Evolutionary conservation across 2,329 filamentous ascomycete species (phyloP).

Genomic region (Pseudopyrenochaeta lycopersici): DNA sequence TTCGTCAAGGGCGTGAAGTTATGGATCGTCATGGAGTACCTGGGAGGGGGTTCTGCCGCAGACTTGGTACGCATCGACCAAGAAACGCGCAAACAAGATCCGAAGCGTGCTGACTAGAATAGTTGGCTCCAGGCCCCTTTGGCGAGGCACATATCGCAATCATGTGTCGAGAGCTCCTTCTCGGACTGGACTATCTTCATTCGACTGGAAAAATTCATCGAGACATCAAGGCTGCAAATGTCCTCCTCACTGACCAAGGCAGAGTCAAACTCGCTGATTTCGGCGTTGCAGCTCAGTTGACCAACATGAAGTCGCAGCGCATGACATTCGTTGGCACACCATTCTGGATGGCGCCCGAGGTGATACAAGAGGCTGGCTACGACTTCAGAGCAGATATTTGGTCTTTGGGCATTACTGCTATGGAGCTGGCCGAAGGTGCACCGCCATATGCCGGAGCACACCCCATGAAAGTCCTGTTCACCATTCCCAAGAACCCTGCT

Average conservation of each 20-base stretch:
- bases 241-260: conserved; percentile 88
- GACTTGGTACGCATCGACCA: conserved; percentile 73
- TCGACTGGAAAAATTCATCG: conserved; percentile 94
- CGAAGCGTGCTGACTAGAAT: conserved; percentile 28
- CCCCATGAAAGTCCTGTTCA: conserved; percentile 96
- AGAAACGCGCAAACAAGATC: background rate
- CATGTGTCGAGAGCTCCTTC: conserved; percentile 88
- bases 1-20: conserved; percentile 96
- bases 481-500: conserved; percentile 90
- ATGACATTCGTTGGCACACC: conserved; percentile 93
- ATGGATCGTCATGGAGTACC: conserved; percentile 99
- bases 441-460: conserved; percentile 95
- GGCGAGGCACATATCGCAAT: conserved; percentile 91
- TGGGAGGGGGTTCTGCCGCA: conserved; percentile 93
- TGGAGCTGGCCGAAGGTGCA: conserved; percentile 90
- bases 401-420: conserved; percentile 93
- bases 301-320: conserved; percentile 95
- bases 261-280: conserved; percentile 98
- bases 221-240: conserved; percentile 96
- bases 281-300: conserved; percentile 93
- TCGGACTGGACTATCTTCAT: conserved; percentile 92
- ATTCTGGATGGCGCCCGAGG: conserved; percentile 99
- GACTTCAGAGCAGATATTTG: conserved; percentile 98
- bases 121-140: conserved; percentile 92
- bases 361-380: conserved; percentile 97